These are phyloP conservation scores for Metschnikowia arizonensis DNA, from an alignment of 805 yeast species.

Conservation along the genomic window DNA sequence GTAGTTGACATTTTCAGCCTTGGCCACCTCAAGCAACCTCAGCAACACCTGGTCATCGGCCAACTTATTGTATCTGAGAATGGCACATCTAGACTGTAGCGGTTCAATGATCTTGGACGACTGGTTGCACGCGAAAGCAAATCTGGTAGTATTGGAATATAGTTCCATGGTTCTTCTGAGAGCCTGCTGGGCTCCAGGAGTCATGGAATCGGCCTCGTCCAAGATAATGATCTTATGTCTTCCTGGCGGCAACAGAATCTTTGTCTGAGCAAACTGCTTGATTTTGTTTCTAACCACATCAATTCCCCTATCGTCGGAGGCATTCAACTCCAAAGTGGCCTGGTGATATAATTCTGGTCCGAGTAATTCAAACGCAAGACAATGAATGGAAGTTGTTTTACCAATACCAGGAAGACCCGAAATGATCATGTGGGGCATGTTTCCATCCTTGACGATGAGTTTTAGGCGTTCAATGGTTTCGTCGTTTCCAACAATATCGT, in stretches of 20 bases:
- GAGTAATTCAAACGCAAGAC: slow-evolving; percentile 79
- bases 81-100: slow-evolving; percentile 93
- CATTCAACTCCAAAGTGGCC: slow-evolving; percentile 90
- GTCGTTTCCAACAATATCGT: slow-evolving; percentile 89
- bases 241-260: slow-evolving; percentile 81
- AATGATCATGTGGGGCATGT: slow-evolving; percentile 94
- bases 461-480: slow-evolving; percentile 83
- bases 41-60: slow-evolving; percentile 81
- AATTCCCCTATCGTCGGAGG: slow-evolving; percentile 96
- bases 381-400: slow-evolving; percentile 88
- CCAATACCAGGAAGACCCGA: slow-evolving; percentile 98
- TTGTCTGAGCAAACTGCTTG: slow-evolving; percentile 94
- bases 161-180: slow-evolving; percentile 92
- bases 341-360: slow-evolving; percentile 64
- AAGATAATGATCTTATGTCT: slow-evolving; percentile 88
- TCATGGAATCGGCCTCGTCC: slow-evolving; percentile 96
- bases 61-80: slow-evolving; percentile 75
- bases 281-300: slow-evolving; percentile 93
- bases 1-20: slow-evolving; percentile 67
- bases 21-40: slow-evolving; percentile 66
- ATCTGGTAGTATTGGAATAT: slow-evolving; percentile 91
- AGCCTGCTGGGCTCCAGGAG: slow-evolving; percentile 96
- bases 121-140: slow-evolving; percentile 98
- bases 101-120: slow-evolving; percentile 95
- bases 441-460: slow-evolving; percentile 86